Base-by-base conservation (phyloP, 306 rosid genomes). In the Vigna reflexopilosa region DNA sequence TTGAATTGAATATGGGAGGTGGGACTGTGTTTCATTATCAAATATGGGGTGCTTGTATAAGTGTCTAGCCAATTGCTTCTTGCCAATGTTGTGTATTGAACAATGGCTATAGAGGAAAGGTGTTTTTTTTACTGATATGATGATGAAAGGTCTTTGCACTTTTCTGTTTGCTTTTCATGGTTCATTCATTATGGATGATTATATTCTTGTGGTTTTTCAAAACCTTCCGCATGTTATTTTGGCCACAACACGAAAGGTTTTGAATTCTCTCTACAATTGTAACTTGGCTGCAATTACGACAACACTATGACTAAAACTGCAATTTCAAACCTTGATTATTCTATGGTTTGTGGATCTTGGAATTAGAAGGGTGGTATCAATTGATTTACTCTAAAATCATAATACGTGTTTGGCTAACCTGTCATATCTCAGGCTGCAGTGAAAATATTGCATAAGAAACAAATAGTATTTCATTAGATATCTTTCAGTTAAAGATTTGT, bases 121-220 rank as follows among this genome's bases (percentile, higher is more conserved):
- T 32, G n/a, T 45, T 1, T 20, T 26, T 50, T 19, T 50, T 15
- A 57, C 36, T 67, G 2, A 40, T 65, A 19, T 44, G 72, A 38
- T 80, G 40, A 65, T 28, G 20, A 67, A 58, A 70, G 40, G 67
- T 64, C 66, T 56, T 49, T 45, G 20, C 36, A 71, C 49, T 36
- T 9, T 44, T 62, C 7, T 52, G 67, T 20, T 70, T 72, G 32
- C 47, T 67, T 75, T 62, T 34, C 24, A 62, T n/a, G 73, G 22
- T 26, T 26, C 28, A 26, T 55, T 57, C 52, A 15, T 38, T 44
- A 20, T 34, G 52, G 24, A 30, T 61, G 22, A 32, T 32, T 44
- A 28, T 61, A 30, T 14, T 59, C 40, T 6, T 8, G 7, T 15
- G 12, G 13, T 61, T 61, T 61, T 7, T 2, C 14, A 24, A 13